A percentile compares a stretch with the other conserved stretches of the same genome.
These are phyloP conservation scores for Nevesoporus exiguus DNA, from an alignment of 768 basidiomycete genomes.

Conservation along the genomic window DNA sequence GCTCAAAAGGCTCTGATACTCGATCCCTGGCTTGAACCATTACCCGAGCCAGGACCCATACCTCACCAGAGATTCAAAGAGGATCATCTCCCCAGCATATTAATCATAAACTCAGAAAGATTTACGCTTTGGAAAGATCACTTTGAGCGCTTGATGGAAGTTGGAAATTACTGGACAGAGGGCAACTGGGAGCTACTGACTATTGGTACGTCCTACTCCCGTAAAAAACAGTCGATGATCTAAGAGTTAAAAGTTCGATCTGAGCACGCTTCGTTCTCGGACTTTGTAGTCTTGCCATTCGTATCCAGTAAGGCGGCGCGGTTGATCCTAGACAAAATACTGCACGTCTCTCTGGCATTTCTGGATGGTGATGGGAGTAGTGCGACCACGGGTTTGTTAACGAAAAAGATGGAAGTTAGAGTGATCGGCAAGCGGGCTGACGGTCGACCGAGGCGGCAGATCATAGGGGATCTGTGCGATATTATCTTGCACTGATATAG, in stretches of 20 bases:
- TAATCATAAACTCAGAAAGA: conserved; percentile 72
- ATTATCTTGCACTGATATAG: conserved; percentile 22
- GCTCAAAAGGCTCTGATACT: conserved; percentile 58
- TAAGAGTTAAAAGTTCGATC: conserved; percentile 18
- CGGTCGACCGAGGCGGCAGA: conserved; percentile 23
- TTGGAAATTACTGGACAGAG: conserved; percentile 56
- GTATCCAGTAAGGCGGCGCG: conserved; percentile 17
- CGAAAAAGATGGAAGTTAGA: conserved; percentile 22
- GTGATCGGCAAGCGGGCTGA: conserved; percentile 21
- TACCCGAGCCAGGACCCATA: conserved; percentile 53
- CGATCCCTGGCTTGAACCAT: conserved; percentile 84
- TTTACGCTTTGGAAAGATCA: conserved; percentile 82
- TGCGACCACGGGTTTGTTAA: neutral
- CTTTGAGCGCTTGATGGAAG: conserved; percentile 53
- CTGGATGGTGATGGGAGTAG: conserved; percentile 15
- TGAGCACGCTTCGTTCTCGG: conserved; percentile 30
- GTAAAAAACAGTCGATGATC: neutral
- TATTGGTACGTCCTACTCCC: conserved; percentile 37
- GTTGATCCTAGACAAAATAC: conserved; percentile 21
- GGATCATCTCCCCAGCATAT: conserved; percentile 35
- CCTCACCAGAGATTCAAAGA: conserved; percentile 17
- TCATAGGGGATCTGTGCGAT: conserved; percentile 21
- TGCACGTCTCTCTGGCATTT: conserved; percentile 21
- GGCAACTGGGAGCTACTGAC: conserved; percentile 44
- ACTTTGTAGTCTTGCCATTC: conserved; percentile 25